Evolutionary conservation across 495 filamentous ascomycete species (phyloP).

Genomic region (Tuber calosporum): DNA sequence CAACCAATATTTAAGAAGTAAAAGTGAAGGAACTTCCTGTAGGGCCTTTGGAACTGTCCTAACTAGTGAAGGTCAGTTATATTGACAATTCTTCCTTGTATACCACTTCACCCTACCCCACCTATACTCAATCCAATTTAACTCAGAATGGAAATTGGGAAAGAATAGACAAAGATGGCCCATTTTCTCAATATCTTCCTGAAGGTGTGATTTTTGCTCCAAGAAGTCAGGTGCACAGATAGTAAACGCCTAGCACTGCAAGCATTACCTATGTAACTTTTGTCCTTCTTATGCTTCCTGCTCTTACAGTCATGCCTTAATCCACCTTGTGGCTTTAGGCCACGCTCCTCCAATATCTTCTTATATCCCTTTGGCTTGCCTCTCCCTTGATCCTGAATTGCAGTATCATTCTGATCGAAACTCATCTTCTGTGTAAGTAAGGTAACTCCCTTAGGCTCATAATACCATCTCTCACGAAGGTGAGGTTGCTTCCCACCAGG

Average conservation of each 20-base stretch:
- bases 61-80: too few species aligned
- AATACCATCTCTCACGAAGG: conserved; percentile 1
- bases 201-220: background rate
- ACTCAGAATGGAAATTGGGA: too few species aligned
- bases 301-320: background rate
- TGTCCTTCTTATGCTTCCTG: background rate
- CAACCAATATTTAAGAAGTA: too few species aligned
- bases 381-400: background rate
- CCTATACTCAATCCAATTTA: conserved; percentile 2
- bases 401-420: background rate
- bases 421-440: background rate
- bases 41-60: too few species aligned
- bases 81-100: too few species aligned
- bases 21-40: too few species aligned
- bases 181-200: background rate
- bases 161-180: background rate
- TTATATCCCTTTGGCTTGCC: background rate
- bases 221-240: background rate
- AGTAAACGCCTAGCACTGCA: background rate
- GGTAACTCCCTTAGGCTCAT: too few species aligned
- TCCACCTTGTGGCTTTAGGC: background rate
- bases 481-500: conserved; percentile 3
- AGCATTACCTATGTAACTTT: background rate
- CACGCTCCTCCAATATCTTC: background rate
- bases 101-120: conserved; percentile 8